Evolutionary conservation across 2,329 filamentous ascomycete genomes (phyloP).

Genomic region (Claviceps arundinis): DNA sequence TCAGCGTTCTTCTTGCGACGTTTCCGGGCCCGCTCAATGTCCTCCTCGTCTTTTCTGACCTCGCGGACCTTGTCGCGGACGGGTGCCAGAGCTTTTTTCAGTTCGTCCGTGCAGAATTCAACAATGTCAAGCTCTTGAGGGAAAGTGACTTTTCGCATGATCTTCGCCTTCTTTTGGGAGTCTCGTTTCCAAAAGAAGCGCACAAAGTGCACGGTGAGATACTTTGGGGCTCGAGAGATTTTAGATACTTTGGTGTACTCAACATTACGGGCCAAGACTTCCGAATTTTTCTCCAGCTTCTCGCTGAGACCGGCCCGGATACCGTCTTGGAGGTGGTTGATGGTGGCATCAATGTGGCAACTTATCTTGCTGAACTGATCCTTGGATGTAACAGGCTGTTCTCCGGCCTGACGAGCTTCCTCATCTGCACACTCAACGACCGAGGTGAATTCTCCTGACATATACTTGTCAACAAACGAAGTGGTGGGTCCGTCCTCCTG

Average conservation of each 20-base stretch:
- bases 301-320: constrained; percentile 71
- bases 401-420: constrained; percentile 58
- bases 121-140: constrained; percentile 84
- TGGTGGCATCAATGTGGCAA: constrained; percentile 81
- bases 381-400: constrained; percentile 51
- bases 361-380: constrained; percentile 80
- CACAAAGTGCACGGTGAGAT: constrained; percentile 92
- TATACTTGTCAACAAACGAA: constrained; percentile 82
- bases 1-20: constrained; percentile 60
- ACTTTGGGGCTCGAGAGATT: constrained; percentile 83
- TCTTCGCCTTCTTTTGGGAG: constrained; percentile 96
- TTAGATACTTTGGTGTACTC: constrained; percentile 83
- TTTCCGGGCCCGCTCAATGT: constrained; percentile 83
- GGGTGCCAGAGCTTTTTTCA: constrained; percentile 71
- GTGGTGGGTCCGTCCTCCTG: constrained; percentile 32
- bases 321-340: constrained; percentile 84
- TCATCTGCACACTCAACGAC: constrained; percentile 74
- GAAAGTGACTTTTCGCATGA: constrained; percentile 97
- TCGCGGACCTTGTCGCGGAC: constrained; percentile 95
- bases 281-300: constrained; percentile 81
- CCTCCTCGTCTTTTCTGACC: constrained; percentile 86
- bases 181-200: constrained; percentile 97
- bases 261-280: constrained; percentile 62
- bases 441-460: constrained; percentile 70
- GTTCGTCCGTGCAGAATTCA: constrained; percentile 88